Base-by-base conservation (phyloP, 2,329 filamentous ascomycete genomes). In the Stagonosporopsis tanaceti region DNA sequence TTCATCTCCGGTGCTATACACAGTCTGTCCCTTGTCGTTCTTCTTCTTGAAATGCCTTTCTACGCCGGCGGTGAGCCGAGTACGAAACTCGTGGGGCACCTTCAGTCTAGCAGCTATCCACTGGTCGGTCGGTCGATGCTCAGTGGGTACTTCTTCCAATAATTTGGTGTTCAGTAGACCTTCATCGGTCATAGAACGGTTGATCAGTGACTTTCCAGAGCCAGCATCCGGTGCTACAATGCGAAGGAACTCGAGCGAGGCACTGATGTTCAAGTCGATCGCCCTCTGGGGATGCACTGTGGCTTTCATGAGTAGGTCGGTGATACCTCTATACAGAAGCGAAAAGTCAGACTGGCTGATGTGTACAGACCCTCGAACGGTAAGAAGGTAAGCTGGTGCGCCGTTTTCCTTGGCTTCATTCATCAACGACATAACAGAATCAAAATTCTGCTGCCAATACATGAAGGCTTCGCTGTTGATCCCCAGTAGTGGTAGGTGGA, bases 391-490 rank as follows among this genome's bases (percentile, higher is more conserved):
- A 6, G 79, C 72, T 9, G 80, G 81, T 6, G 73, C 75, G 11
- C 79, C 79, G 8, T 80, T 77, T 9, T 79, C 78, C 37, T 77
- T 79, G 1, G 80, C 83, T 72, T 90, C 86, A 24, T 81, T 75
- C 69, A 86, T 84, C 15, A 90, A 76, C 0, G 79, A 77, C 60
- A 83, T 79, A 9, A 89, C 80, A 34, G 83, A 80, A 38, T 85
- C 76, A 66, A 88, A 88, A 59, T 89, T 90, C 2, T 81, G 78
- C 22, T 84, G 81, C 87, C 87, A 90, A 73, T 89, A 87, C 80
- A 89, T 89, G 75, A 90, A 90, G 0, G 86, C 87, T 71, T 90
- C 88, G 6, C 82, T 85, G 46, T 88, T 88, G 67, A 90, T 86
- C 3, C 84, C 84, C 6, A 90, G 78, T 7, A 90, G 67, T 5